Conservation (phyloP, 1,284 basidiomycete species). For the Trametes hirsuta region DNA sequence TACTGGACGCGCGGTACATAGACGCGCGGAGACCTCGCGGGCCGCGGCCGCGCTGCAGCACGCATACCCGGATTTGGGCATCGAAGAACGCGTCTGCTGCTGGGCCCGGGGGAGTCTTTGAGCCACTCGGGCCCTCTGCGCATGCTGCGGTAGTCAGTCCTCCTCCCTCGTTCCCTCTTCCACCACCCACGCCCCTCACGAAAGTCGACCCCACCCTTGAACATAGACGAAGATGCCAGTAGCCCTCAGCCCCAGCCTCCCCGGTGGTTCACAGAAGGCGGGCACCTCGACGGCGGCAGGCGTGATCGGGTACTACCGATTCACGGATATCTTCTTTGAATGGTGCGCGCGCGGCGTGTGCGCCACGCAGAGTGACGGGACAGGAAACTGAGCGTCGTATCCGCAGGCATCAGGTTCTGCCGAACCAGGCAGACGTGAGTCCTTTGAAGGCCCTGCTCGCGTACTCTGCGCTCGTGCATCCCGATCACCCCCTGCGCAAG, state of each 20-base stretch:
- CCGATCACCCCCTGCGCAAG: constrained; percentile 73
- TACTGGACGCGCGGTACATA: too few relatives aligned
- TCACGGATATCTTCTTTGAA: constrained; percentile 78
- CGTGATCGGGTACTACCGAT: constrained; percentile 68
- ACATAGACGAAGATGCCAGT: not conserved
- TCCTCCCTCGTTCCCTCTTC: not conserved
- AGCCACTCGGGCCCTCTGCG: not conserved
- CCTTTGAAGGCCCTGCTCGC: constrained; percentile 73
- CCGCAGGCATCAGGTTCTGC: constrained; percentile 47
- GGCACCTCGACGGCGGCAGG: not conserved
- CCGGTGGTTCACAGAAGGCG: not conserved
- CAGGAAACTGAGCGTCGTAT: not conserved
- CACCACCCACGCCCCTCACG: not conserved
- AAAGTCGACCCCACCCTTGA: not conserved
- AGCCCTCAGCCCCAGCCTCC: not conserved
- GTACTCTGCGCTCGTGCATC: constrained; percentile 64
- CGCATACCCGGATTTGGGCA: constrained; percentile 12
- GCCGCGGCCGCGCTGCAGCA: constrained; percentile 9
- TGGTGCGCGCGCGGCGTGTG: constrained; percentile 46
- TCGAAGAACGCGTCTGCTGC: constrained; percentile 9
- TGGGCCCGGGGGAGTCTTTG: not conserved
- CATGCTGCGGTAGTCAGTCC: constrained; percentile 19
- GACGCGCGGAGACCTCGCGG: too few relatives aligned
- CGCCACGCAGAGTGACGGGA: not conserved
- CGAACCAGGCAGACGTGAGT: constrained; percentile 53